Evolutionary conservation across 768 basidiomycete genomes (phyloP).

Genomic region (Amanita rimosa): DNA sequence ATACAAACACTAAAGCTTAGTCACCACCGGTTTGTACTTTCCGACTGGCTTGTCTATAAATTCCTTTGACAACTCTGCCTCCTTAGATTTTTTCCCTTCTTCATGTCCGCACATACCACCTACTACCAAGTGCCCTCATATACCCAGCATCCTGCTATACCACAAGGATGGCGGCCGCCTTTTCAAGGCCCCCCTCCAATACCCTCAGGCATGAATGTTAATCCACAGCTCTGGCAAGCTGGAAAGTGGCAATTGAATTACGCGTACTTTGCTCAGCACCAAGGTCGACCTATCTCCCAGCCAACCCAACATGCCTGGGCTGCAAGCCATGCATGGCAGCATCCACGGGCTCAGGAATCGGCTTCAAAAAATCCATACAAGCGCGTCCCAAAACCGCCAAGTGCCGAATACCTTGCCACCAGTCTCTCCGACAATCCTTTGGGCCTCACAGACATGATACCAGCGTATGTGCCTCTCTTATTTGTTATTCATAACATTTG

Average conservation of each 20-base stretch:
- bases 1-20: neutral
- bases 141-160: slow-evolving; percentile 6
- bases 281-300: slow-evolving; percentile 13
- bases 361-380: slow-evolving; percentile 49
- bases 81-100: neutral
- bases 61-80: neutral
- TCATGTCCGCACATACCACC: slow-evolving; percentile 5
- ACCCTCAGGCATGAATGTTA: slow-evolving; percentile 33
- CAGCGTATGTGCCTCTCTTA: slow-evolving; percentile 37
- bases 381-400: slow-evolving; percentile 45
- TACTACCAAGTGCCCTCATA: slow-evolving; percentile 6
- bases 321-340: slow-evolving; percentile 28
- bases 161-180: slow-evolving; percentile 18
- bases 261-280: slow-evolving; percentile 19
- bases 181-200: slow-evolving; percentile 44
- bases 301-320: slow-evolving; percentile 22
- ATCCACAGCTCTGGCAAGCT: slow-evolving; percentile 37
- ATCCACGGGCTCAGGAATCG: slow-evolving; percentile 15
- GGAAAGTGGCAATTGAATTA: slow-evolving; percentile 46
- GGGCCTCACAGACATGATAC: slow-evolving; percentile 54
- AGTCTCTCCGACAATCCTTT: slow-evolving; percentile 51
- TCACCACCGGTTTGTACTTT: neutral
- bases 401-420: slow-evolving; percentile 54
- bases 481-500: neutral
- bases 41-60: neutral